Evolutionary conservation across 805 yeast species (phyloP).

Genomic region (Saturnispora zaruensis): DNA sequence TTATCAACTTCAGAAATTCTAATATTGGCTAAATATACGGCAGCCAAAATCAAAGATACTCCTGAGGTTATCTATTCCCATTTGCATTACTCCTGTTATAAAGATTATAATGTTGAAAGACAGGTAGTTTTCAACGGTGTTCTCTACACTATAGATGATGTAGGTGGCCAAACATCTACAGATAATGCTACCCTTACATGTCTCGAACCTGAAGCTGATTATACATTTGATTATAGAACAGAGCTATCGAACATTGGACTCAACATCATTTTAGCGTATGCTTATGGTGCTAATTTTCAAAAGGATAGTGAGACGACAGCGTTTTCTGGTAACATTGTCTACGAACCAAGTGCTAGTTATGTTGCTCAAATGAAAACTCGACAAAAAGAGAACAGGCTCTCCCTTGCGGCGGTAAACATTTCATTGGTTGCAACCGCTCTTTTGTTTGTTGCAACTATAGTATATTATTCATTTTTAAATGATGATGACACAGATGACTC

Average conservation of each 20-base stretch:
- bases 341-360: constrained; percentile 22
- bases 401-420: constrained; percentile 26
- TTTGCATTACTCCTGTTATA: constrained; percentile 39
- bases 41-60: constrained; percentile 36
- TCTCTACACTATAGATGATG: background rate
- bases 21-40: constrained; percentile 38
- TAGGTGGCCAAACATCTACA: background rate
- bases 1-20: constrained; percentile 43
- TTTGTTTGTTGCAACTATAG: constrained; percentile 25
- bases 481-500: constrained; percentile 29
- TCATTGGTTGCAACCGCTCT: constrained; percentile 26
- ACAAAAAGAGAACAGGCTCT: constrained; percentile 19
- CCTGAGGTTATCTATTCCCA: constrained; percentile 41
- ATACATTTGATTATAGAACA: constrained; percentile 38
- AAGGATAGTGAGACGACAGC: background rate
- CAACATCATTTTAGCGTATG: constrained; percentile 39
- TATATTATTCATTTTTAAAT: constrained; percentile 32
- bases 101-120: constrained; percentile 26
- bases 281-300: constrained; percentile 23
- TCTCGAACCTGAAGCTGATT: constrained; percentile 13
- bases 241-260: constrained; percentile 35
- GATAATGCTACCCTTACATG: constrained; percentile 15
- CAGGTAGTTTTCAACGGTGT: constrained; percentile 3
- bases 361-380: constrained; percentile 16
- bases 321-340: constrained; percentile 10